Percentiles rank a stretch among this genome's conserved stretches.
phyloP scores from a whole-genome alignment of 2,329 filamentous ascomycete genomes.

The Neonectria hederae region DNA sequence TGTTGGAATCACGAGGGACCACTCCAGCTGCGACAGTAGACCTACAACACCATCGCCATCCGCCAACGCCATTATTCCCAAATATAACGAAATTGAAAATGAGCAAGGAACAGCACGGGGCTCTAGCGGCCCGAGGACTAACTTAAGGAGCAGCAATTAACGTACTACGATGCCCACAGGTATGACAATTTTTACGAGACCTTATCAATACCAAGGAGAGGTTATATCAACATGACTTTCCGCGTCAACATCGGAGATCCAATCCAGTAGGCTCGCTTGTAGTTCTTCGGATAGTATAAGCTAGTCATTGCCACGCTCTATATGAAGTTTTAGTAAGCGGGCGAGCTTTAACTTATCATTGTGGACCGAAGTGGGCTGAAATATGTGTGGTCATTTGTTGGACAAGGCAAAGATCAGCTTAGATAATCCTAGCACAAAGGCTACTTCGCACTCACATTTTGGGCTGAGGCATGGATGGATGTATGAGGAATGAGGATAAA shows the following conservation, averaged over 20 bases:
- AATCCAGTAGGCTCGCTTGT: conserved; percentile 63
- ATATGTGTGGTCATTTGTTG: not conserved
- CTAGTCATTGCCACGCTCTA: conserved; percentile 46
- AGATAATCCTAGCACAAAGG: not conserved
- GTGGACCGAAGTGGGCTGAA: too few species aligned
- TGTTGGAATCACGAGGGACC: conserved; percentile 39
- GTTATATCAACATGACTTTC: too few species aligned
- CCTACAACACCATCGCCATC: conserved; percentile 61
- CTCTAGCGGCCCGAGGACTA: too few species aligned
- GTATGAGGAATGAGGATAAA: not conserved
- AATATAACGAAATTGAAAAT: too few species aligned
- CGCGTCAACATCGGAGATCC: too few species aligned
- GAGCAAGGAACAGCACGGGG: too few species aligned
- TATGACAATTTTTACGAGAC: too few species aligned
- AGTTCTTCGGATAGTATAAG: conserved; percentile 67
- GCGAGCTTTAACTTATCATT: not conserved
- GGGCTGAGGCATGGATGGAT: not conserved
- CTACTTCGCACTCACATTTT: not conserved
- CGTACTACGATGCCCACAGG: too few species aligned
- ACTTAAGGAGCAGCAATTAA: too few species aligned
- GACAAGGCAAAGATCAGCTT: not conserved
- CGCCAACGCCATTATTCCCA: conserved; percentile 53
- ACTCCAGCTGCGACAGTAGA: conserved; percentile 39
- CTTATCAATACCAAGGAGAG: too few species aligned
- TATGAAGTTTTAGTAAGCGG: too few species aligned